phyloP scores from a whole-genome alignment of 2,329 filamentous ascomycete species.

The Colletotrichum nymphaeae region DNA sequence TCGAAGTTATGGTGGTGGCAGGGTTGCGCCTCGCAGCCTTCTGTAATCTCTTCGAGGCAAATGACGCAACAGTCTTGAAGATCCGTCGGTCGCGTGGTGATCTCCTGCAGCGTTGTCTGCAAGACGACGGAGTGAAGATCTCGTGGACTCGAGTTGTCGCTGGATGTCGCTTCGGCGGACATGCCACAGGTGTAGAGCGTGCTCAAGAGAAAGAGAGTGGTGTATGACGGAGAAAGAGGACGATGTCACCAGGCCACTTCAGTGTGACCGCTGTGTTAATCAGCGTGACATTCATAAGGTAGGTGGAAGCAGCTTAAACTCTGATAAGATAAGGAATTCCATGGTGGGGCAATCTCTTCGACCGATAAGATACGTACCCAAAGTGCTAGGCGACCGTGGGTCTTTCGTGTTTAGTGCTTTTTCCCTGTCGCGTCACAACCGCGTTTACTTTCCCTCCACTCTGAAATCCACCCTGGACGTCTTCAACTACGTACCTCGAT shows the following conservation, averaged over 20 bases:
- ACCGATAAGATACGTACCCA: background rate
- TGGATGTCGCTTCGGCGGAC: slow-evolving; percentile 22
- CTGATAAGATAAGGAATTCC: background rate
- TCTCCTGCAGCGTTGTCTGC: slow-evolving; percentile 57
- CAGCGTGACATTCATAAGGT: background rate
- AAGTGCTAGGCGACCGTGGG: slow-evolving; percentile 4
- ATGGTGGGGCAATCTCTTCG: background rate
- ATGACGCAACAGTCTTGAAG: slow-evolving; percentile 77
- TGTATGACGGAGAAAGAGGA: background rate
- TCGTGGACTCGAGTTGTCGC: slow-evolving; percentile 36
- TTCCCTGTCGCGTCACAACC: slow-evolving; percentile 21
- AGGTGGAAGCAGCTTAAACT: background rate
- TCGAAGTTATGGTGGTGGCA: slow-evolving; percentile 88
- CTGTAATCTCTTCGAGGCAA: slow-evolving; percentile 81
- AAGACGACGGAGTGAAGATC: slow-evolving; percentile 56
- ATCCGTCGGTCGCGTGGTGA: slow-evolving; percentile 41
- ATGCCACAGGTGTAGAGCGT: slow-evolving; percentile 12
- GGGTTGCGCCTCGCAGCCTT: slow-evolving; percentile 77
- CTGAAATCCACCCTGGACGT: slow-evolving; percentile 10
- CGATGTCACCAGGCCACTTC: background rate
- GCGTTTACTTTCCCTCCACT: slow-evolving; percentile 12
- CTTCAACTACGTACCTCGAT: slow-evolving; percentile 3
- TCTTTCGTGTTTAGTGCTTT: slow-evolving; percentile 33
- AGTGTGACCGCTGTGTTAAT: background rate
- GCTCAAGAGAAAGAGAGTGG: background rate